Conservation (phyloP, 495 filamentous ascomycete genomes). For the Durotheca rogersii region DNA sequence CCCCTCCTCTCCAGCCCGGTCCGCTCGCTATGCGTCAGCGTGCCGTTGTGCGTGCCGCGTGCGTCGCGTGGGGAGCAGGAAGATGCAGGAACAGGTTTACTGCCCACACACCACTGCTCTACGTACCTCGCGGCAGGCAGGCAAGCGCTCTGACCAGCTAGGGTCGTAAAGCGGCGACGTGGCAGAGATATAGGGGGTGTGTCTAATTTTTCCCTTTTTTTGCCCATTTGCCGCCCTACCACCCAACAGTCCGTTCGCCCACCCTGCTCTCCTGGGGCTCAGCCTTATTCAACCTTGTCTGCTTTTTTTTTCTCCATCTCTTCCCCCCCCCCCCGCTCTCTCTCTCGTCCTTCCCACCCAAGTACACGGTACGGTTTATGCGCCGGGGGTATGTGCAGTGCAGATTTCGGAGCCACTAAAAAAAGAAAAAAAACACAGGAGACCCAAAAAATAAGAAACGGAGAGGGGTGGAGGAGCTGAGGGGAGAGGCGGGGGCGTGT, state of each 20-base stretch:
- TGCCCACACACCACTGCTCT: constrained; percentile 29
- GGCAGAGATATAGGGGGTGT: too few species aligned
- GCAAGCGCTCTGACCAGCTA: too few species aligned
- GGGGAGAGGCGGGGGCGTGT: constrained; percentile 35
- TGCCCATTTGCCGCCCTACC: constrained; percentile 31
- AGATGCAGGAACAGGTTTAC: constrained; percentile 36
- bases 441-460: too few species aligned
- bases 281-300: too few species aligned
- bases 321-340: too few species aligned
- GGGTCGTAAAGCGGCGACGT: constrained; percentile 38
- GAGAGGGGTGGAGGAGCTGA: too few species aligned
- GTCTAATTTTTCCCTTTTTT: too few species aligned
- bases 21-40: constrained; percentile 33
- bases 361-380: constrained; percentile 14
- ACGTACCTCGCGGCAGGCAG: constrained; percentile 28
- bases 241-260: constrained; percentile 16
- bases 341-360: constrained; percentile 20
- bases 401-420: constrained; percentile 28
- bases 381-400: constrained; percentile 32
- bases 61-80: constrained; percentile 26
- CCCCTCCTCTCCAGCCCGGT: too few species aligned
- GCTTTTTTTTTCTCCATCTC: too few species aligned
- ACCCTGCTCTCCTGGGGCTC: too few species aligned
- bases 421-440: constrained; percentile 4
- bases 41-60: constrained; percentile 2